Base-by-base conservation (phyloP, 768 basidiomycete species). In the Serendipita sp. region DNA sequence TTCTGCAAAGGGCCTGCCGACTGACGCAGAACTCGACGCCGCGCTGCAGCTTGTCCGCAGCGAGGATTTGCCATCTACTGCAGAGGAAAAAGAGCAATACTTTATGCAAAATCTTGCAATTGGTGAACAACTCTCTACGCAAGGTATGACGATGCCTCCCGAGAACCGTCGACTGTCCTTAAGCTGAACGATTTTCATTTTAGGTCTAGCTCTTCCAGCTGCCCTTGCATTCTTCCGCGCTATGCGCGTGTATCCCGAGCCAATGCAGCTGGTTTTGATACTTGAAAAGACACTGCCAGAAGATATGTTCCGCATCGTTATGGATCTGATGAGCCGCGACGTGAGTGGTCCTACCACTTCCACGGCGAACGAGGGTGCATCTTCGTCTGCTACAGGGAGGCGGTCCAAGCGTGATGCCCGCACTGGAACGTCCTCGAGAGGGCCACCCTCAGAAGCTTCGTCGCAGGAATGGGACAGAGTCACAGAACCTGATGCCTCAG, bases 161-260 rank as follows among this genome's bases (percentile, higher is more conserved):
- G 35, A 28, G 24, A 34, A 30, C 24, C 11, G 37, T 38, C 18
- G n/a, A 35, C 3, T 11, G 35, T 51, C 53, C 32, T 32, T 24
- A 24, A 24, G 53, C 53, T 54, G 53, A 54, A 13, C 16, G 35
- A 65, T 7, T 56, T 63, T 64, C 28, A 30, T 13, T 41, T 13
- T 67, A 96, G 95, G 94, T 44, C 86, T 85, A 75, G 76, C 86
- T 71, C 79, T 97, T 32, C 80, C 85, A 10, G 86, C 94, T 18
- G 94, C 96, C 46, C 74, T 90, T 72, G 83, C 85, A 46, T 98
- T 98, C 82, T 99, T 86, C 81, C 83, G 92, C 60, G 94, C 92
- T 1, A 84, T 98, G 66, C 81, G 88, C 64, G 92, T 96, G 41
- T 99, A 99, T 76, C 96, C 96, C 60, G 84, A 89, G 35, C 92